Evolutionary conservation across 495 filamentous ascomycete genomes (phyloP).

Genomic region (Lepidopterella palustris): DNA sequence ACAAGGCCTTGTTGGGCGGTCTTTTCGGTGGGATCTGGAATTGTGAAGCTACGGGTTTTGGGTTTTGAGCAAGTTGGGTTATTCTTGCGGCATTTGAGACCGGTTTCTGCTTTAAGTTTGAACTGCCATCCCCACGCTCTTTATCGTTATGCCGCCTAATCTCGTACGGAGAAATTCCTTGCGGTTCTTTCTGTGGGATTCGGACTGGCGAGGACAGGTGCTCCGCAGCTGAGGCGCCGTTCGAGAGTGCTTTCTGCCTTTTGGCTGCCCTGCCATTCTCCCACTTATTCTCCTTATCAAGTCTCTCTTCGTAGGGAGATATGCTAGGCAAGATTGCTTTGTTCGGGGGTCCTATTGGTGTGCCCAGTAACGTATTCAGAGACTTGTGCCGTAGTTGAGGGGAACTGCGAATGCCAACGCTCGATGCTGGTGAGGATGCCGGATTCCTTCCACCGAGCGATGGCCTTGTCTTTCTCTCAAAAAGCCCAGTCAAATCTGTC

Average conservation of each 20-base stretch:
- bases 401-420: constrained; percentile 1
- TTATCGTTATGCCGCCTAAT: too few species aligned
- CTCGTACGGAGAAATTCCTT: too few species aligned
- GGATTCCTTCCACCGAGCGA: not conserved
- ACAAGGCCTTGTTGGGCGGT: too few species aligned
- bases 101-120: too few species aligned
- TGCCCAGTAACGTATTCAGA: constrained; percentile 53
- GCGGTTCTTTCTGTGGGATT: not conserved
- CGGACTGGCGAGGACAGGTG: not conserved
- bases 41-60: too few species aligned
- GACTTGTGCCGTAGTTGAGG: constrained; percentile 44
- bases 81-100: too few species aligned
- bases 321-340: constrained; percentile 37
- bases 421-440: not conserved
- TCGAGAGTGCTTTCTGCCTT: constrained; percentile 42
- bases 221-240: not conserved
- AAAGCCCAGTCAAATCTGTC: constrained; percentile 67
- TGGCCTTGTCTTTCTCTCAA: constrained; percentile 58
- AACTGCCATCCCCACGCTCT: too few species aligned
- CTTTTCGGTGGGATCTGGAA: too few species aligned
- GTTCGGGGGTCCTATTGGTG: constrained; percentile 45
- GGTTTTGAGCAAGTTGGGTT: too few species aligned
- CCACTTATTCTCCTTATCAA: constrained; percentile 28
- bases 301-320: constrained; percentile 47
- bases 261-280: constrained; percentile 42